Percentiles rank a stretch among this genome's conserved stretches.
phyloP scores from a whole-genome alignment of 805 yeast genomes.

The Hanseniaspora taiwanica region DNA sequence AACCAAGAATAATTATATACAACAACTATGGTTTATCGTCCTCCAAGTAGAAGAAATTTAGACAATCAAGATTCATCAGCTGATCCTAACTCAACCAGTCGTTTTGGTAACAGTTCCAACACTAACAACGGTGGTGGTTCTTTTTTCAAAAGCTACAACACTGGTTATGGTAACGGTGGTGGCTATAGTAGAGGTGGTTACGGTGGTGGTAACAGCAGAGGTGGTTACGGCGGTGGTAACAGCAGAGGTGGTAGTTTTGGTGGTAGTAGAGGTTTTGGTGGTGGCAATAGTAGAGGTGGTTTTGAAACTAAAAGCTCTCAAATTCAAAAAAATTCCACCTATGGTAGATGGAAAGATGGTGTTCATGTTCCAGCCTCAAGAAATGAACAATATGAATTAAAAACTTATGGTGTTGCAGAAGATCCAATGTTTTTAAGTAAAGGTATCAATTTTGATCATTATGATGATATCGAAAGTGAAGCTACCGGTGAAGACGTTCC shows the following conservation, averaged over 20 bases:
- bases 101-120: slow-evolving; percentile 4
- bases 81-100: too few species aligned
- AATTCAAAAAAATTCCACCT: slow-evolving; percentile 32
- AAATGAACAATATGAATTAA: slow-evolving; percentile 58
- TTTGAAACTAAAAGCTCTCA: slow-evolving; percentile 13
- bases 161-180: slow-evolving; percentile 15
- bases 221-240: slow-evolving; percentile 17
- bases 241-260: slow-evolving; percentile 24
- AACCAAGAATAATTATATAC: slow-evolving; percentile 1
- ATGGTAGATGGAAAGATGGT: slow-evolving; percentile 80
- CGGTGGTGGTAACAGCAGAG: slow-evolving; percentile 23
- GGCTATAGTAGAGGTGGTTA: slow-evolving; percentile 24
- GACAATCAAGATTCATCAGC: slow-evolving; percentile 7
- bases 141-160: slow-evolving; percentile 9
- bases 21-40: slow-evolving; percentile 21
- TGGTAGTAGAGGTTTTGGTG: slow-evolving; percentile 25
- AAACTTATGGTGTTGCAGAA: slow-evolving; percentile 69
- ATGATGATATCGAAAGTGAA: slow-evolving; percentile 97
- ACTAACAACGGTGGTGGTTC: slow-evolving; percentile 13
- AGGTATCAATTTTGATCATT: slow-evolving; percentile 97
- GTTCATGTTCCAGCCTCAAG: slow-evolving; percentile 71
- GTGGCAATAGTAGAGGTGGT: slow-evolving; percentile 22
- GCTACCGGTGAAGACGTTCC: slow-evolving; percentile 93
- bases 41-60: slow-evolving; percentile 30
- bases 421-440: slow-evolving; percentile 68